phyloP scores from a whole-genome alignment of 441 rosid species.

The Euphorbia celastroides region DNA sequence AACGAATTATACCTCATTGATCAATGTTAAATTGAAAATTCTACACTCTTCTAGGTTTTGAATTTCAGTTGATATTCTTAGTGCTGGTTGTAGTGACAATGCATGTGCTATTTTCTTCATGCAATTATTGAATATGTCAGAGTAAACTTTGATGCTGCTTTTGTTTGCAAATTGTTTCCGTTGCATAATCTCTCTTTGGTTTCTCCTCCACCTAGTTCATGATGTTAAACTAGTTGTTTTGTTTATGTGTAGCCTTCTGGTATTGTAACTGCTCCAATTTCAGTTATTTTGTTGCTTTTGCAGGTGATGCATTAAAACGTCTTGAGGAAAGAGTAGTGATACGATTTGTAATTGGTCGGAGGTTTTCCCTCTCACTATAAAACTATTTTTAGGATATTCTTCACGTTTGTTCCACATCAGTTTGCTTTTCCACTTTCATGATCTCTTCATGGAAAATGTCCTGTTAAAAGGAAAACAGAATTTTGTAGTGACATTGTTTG shows the following conservation, averaged over 20 bases:
- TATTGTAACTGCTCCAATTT: background rate
- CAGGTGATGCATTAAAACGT: slow-evolving; percentile 75
- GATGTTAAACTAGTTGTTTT: background rate
- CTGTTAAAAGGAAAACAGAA: slow-evolving; percentile 13
- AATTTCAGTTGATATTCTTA: slow-evolving; percentile 1
- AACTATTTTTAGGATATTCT: slow-evolving; percentile 15
- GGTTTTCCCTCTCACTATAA: slow-evolving; percentile 44
- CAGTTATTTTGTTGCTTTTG: slow-evolving; percentile 13
- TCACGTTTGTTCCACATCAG: slow-evolving; percentile 8
- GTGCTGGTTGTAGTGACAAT: background rate
- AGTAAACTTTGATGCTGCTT: background rate
- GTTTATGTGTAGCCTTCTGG: background rate
- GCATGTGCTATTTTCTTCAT: background rate
- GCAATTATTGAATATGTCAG: background rate
- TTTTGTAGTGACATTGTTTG: slow-evolving; percentile 17
- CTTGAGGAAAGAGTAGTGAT: slow-evolving; percentile 84
- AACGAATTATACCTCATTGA: background rate
- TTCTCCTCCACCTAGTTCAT: background rate
- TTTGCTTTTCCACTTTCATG: slow-evolving; percentile 13
- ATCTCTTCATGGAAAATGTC: background rate
- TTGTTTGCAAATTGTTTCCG: background rate
- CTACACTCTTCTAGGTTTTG: background rate
- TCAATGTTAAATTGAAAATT: background rate
- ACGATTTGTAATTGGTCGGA: slow-evolving; percentile 91
- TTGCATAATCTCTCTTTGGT: background rate